Evolutionary conservation across 2,329 filamentous ascomycete species (phyloP).

Genomic region (Fusarium sp.): DNA sequence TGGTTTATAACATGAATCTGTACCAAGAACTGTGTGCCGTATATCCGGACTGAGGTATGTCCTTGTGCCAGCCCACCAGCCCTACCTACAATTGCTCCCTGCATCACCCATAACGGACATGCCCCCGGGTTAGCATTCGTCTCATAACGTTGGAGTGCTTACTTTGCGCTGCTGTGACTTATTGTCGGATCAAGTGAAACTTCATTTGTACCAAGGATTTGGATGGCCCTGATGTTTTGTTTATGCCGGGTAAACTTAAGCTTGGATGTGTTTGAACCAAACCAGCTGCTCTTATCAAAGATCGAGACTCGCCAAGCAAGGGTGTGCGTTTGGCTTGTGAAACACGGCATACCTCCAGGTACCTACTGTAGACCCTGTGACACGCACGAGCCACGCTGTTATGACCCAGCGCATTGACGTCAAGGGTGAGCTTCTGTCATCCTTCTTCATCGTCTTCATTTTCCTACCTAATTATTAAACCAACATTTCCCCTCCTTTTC

Average conservation of each 20-base stretch:
- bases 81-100: conserved; percentile 2
- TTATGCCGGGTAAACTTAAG: too few relatives aligned
- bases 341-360: neutral
- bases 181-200: too few relatives aligned
- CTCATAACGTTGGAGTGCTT: neutral
- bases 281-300: too few relatives aligned
- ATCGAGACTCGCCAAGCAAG: too few relatives aligned
- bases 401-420: neutral
- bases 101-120: neutral
- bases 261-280: too few relatives aligned
- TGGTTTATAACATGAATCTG: neutral
- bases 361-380: neutral
- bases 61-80: neutral
- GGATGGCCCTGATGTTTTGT: too few relatives aligned
- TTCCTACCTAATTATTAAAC: conserved; percentile 9
- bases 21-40: conserved; percentile 19
- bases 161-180: too few relatives aligned
- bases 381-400: conserved; percentile 42
- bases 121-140: neutral
- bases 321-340: too few relatives aligned
- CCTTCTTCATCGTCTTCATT: conserved; percentile 16
- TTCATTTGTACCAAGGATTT: too few relatives aligned
- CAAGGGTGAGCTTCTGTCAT: conserved; percentile 39
- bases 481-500: neutral
- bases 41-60: conserved; percentile 1